Conservation (phyloP, 1,284 basidiomycete species). For the Rhodotorula sp. region DNA sequence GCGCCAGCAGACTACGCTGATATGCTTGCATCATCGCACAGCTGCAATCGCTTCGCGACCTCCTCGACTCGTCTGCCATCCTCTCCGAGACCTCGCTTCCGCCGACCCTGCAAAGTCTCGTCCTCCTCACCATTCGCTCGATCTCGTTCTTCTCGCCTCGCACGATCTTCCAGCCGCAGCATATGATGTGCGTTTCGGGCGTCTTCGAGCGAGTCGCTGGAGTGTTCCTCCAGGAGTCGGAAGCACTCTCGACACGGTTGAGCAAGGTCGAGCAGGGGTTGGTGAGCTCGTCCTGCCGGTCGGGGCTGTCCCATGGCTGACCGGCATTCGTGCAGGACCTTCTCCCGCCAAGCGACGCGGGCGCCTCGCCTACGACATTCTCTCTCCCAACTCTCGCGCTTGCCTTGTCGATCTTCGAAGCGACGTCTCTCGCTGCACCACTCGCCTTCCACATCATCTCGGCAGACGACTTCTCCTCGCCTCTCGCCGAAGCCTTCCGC, state of each 20-base stretch:
- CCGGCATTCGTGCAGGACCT: constrained; percentile 13
- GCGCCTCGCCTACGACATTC: neutral
- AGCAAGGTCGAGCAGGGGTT: constrained; percentile 14
- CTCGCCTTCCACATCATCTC: constrained; percentile 16
- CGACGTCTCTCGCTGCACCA: constrained; percentile 5
- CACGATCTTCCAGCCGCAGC: constrained; percentile 36
- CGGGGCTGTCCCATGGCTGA: neutral
- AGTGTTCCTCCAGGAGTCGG: constrained; percentile 6
- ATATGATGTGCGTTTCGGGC: constrained; percentile 28
- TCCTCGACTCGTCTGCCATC: constrained; percentile 23
- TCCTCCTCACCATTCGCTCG: constrained; percentile 14
- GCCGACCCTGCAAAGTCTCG: constrained; percentile 19
- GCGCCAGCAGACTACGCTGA: neutral
- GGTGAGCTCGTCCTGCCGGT: neutral
- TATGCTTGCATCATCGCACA: neutral
- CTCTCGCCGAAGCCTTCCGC: constrained; percentile 5
- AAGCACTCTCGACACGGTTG: neutral
- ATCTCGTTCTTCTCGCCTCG: constrained; percentile 25
- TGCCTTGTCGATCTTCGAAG: constrained; percentile 21
- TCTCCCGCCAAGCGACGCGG: neutral
- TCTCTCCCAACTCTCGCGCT: constrained; percentile 2
- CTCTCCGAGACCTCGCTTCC: constrained; percentile 4
- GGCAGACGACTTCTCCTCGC: neutral
- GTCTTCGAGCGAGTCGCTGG: constrained; percentile 13
- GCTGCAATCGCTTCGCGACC: constrained; percentile 20